These are phyloP conservation scores for Macrolepiota dolichaula DNA, from an alignment of 768 basidiomycete species.

Conservation along the genomic window DNA sequence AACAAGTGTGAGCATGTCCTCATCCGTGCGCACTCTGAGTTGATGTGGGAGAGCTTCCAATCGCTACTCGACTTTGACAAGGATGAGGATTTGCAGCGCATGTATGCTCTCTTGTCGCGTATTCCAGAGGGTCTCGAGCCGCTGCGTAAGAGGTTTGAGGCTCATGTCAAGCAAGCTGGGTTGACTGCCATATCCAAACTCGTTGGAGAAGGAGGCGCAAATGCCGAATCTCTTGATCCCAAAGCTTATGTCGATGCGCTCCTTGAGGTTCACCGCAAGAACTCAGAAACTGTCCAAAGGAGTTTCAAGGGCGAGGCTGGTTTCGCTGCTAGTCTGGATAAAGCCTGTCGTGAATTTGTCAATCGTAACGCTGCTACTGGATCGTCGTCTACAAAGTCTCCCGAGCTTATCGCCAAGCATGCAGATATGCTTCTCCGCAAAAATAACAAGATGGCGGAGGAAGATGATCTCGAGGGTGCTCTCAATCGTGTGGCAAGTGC, in stretches of 20 bases:
- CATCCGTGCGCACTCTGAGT: slow-evolving; percentile 83
- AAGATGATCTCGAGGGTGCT: slow-evolving; percentile 88
- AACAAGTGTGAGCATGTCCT: slow-evolving; percentile 91
- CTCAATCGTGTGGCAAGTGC: slow-evolving; percentile 83
- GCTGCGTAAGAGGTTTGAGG: slow-evolving; percentile 90
- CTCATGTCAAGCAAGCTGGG: slow-evolving; percentile 92
- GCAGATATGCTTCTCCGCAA: slow-evolving; percentile 89
- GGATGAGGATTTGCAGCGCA: slow-evolving; percentile 93
- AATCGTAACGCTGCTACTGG: slow-evolving; percentile 94
- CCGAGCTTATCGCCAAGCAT: slow-evolving; percentile 93
- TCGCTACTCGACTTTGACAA: slow-evolving; percentile 89
- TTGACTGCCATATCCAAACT: slow-evolving; percentile 80
- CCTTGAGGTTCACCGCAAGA: slow-evolving; percentile 91
- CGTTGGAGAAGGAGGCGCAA: slow-evolving; percentile 57
- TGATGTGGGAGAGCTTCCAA: slow-evolving; percentile 98
- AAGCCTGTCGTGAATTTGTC: slow-evolving; percentile 96
- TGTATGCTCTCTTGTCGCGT: slow-evolving; percentile 93
- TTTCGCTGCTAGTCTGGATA: slow-evolving; percentile 92
- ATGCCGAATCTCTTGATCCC: slow-evolving; percentile 77
- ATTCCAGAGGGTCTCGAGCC: slow-evolving; percentile 93
- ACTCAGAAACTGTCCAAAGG: slow-evolving; percentile 85
- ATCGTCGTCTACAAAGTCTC: slow-evolving; percentile 83
- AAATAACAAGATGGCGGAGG: slow-evolving; percentile 97
- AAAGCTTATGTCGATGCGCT: slow-evolving; percentile 95
- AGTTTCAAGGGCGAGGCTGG: slow-evolving; percentile 95